phyloP scores from a whole-genome alignment of 2,329 filamentous ascomycete species.

The Exophiala dermatitidis region DNA sequence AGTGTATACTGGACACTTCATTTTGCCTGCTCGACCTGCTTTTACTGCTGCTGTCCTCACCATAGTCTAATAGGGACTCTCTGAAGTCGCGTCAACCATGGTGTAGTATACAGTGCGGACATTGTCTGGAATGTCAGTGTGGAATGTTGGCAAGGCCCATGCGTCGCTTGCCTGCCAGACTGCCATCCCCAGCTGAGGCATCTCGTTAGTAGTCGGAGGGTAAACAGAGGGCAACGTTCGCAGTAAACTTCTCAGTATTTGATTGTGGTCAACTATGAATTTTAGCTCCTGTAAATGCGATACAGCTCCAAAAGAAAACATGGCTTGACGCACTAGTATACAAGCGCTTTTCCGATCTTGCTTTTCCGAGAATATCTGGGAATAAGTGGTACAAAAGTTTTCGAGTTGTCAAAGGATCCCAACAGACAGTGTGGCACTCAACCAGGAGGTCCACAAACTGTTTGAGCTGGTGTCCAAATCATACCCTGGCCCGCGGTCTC shows the following conservation, averaged over 20 bases:
- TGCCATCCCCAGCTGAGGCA: neutral
- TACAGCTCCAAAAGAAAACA: neutral
- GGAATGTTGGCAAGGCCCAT: conserved; percentile 9
- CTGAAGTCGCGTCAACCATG: neutral
- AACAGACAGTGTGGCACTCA: too few relatives aligned
- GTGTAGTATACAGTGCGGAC: neutral
- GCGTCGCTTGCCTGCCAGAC: neutral
- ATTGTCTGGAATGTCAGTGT: conserved; percentile 8
- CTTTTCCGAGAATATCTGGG: conserved; percentile 6
- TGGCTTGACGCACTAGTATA: conserved; percentile 11
- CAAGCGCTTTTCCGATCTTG: conserved; percentile 8
- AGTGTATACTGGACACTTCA: conserved; percentile 3
- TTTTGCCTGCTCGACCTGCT: conserved; percentile 1
- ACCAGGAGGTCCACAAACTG: too few relatives aligned
- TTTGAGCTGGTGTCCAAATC: too few relatives aligned
- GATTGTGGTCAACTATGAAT: neutral
- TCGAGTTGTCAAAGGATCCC: too few relatives aligned
- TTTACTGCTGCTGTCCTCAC: conserved; percentile 1
- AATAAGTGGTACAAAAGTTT: conserved; percentile 13
- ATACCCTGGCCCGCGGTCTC: too few relatives aligned
- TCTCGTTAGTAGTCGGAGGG: neutral
- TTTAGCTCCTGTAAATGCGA: neutral
- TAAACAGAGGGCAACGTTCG: neutral
- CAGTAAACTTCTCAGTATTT: neutral
- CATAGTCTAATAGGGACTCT: neutral